These are phyloP conservation scores for Mycosphaerella sp. DNA, from an alignment of 2,329 filamentous ascomycete genomes.

Conservation along the genomic window DNA sequence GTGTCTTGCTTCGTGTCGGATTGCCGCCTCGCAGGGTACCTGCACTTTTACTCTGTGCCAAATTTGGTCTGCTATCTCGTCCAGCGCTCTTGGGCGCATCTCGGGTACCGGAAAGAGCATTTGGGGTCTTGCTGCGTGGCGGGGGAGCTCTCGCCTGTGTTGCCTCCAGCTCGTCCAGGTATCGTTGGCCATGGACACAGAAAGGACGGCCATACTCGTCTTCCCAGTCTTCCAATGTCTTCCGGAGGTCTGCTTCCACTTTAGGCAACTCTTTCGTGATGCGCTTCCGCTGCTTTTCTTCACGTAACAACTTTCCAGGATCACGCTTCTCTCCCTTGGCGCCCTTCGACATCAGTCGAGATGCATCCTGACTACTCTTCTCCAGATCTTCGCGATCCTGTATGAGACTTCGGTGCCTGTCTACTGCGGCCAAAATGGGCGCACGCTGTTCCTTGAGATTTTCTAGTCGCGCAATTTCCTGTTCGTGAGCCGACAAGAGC, in stretches of 20 bases:
- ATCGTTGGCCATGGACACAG: slow-evolving; percentile 84
- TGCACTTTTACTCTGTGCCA: slow-evolving; percentile 28
- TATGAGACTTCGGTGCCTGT: slow-evolving; percentile 74
- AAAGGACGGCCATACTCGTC: slow-evolving; percentile 92
- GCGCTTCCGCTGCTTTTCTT: slow-evolving; percentile 98
- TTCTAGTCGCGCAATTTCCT: slow-evolving; percentile 77
- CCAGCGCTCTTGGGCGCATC: slow-evolving; percentile 30
- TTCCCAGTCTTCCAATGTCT: slow-evolving; percentile 79
- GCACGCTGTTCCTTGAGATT: slow-evolving; percentile 78
- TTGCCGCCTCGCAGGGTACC: slow-evolving; percentile 40
- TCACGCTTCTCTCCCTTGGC: slow-evolving; percentile 92
- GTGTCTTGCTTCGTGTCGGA: slow-evolving; percentile 41
- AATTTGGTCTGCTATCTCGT: slow-evolving; percentile 14
- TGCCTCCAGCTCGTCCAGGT: slow-evolving; percentile 74
- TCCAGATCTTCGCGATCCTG: slow-evolving; percentile 80
- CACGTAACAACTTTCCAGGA: slow-evolving; percentile 83
- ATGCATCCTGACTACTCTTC: slow-evolving; percentile 91
- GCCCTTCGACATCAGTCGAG: slow-evolving; percentile 81
- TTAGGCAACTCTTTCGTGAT: slow-evolving; percentile 95
- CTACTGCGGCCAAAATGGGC: slow-evolving; percentile 73
- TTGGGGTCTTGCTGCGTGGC: slow-evolving; percentile 58
- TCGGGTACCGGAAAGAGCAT: slow-evolving; percentile 24
- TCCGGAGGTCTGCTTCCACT: slow-evolving; percentile 74
- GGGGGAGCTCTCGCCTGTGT: slow-evolving; percentile 55
- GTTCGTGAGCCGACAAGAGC: slow-evolving; percentile 87